Evolutionary conservation across 179 eudicot species (phyloP).

Genomic region (Camellia oleifera): DNA sequence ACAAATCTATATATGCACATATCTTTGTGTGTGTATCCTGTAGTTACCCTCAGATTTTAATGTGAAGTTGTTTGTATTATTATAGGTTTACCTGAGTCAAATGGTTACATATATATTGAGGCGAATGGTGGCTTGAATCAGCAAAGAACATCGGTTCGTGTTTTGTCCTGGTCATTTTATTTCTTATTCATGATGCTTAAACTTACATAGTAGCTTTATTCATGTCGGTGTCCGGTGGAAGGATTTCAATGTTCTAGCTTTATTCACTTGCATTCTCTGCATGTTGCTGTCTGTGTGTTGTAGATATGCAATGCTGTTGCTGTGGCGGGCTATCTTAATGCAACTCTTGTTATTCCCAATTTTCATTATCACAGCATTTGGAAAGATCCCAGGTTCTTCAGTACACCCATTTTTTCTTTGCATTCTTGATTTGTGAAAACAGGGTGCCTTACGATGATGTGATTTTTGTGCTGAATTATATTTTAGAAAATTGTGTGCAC

Average conservation of each 20-base stretch:
- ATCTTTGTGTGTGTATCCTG: not conserved
- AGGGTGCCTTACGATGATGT: not conserved
- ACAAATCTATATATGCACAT: not conserved
- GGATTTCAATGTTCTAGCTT: conserved; percentile 7
- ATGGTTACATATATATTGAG: conserved; percentile 87
- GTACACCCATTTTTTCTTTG: not conserved
- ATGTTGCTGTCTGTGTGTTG: conserved; percentile 15
- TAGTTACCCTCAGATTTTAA: not conserved
- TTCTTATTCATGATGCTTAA: conserved; percentile 1
- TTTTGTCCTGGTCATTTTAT: conserved; percentile 9
- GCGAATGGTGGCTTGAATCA: conserved; percentile 99
- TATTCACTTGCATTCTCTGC: conserved; percentile 12
- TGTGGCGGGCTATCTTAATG: conserved; percentile 98
- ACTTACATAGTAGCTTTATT: conserved; percentile 5
- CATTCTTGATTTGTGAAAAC: not conserved
- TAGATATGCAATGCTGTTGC: conserved; percentile 99
- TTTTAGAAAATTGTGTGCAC: not conserved
- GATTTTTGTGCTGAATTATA: not conserved
- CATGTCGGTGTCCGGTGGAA: conserved; percentile 10
- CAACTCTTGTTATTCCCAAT: conserved; percentile 90
- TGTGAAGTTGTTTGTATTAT: not conserved
- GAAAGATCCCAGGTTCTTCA: conserved; percentile 90
- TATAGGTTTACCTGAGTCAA: conserved; percentile 76
- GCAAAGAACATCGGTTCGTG: conserved; percentile 88
- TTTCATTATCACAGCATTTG: conserved; percentile 98